These are phyloP conservation scores for Exophiala viscosa DNA, from an alignment of 2,329 filamentous ascomycete genomes.

Conservation along the genomic window DNA sequence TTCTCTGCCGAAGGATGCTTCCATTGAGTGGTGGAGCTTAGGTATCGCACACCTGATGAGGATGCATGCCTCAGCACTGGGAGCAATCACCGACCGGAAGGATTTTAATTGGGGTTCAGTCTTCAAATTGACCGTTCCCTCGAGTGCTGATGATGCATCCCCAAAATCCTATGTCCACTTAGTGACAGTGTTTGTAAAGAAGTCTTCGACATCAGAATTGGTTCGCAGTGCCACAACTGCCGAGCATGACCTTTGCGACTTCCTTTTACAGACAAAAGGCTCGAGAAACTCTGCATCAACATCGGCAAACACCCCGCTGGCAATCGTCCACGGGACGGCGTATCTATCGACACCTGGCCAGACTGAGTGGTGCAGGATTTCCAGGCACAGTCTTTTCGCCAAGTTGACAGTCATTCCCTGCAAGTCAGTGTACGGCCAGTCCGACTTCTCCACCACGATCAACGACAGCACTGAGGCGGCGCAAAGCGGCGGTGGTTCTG, in stretches of 20 bases:
- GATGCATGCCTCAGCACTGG: not conserved
- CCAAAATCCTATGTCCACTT: constrained; percentile 2
- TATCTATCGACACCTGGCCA: constrained; percentile 10
- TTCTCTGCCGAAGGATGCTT: constrained; percentile 67
- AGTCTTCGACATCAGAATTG: not conserved
- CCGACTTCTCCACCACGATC: not conserved
- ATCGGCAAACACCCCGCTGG: not conserved
- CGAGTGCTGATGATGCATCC: not conserved
- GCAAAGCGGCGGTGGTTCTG: constrained; percentile 10
- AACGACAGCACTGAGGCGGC: not conserved
- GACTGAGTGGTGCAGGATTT: constrained; percentile 4
- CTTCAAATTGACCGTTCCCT: not conserved
- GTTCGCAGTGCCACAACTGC: not conserved
- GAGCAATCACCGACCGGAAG: not conserved
- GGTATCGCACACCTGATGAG: constrained; percentile 50
- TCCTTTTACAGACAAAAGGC: not conserved
- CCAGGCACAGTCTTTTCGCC: constrained; percentile 2
- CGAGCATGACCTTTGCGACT: not conserved
- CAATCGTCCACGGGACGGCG: constrained; percentile 18
- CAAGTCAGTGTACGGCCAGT: constrained; percentile 47
- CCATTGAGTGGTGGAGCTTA: constrained; percentile 82
- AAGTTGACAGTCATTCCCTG: constrained; percentile 15
- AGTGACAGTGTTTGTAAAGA: constrained; percentile 5
- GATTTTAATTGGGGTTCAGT: constrained; percentile 9
- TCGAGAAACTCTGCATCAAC: not conserved